Percentiles rank a stretch among this genome's conserved stretches.
Evolutionary conservation across 305 asterid species (phyloP).

Genomic region (Euphrasia arctica): DNA sequence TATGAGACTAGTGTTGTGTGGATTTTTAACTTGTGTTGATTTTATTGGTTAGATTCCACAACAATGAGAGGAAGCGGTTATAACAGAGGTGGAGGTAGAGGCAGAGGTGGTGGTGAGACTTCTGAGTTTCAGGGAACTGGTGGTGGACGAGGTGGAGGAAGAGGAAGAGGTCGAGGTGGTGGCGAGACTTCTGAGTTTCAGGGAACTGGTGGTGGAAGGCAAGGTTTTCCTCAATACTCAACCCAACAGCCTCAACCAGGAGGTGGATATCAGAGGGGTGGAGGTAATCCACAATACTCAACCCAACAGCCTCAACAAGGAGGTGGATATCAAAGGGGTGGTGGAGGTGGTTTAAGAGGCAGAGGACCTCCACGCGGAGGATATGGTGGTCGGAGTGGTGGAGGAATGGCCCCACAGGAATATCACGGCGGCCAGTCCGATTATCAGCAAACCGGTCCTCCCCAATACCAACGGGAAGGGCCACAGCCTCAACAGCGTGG

Average conservation of each 20-base stretch:
- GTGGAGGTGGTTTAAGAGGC: constrained; percentile 61
- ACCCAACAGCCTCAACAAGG: constrained; percentile 36
- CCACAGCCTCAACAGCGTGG: constrained; percentile 37
- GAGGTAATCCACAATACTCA: constrained; percentile 37
- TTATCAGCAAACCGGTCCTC: constrained; percentile 43
- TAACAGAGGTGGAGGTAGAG: constrained; percentile 20
- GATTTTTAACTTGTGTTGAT: neutral
- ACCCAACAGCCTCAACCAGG: constrained; percentile 36
- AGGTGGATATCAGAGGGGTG: constrained; percentile 48
- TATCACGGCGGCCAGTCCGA: constrained; percentile 42
- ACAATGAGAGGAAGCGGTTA: constrained; percentile 39
- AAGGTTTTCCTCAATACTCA: constrained; percentile 29
- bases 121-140: constrained; percentile 45
- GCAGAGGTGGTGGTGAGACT: constrained; percentile 45
- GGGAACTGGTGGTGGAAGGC: constrained; percentile 41
- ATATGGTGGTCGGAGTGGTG: constrained; percentile 47
- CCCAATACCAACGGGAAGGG: constrained; percentile 43
- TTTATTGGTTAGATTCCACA: constrained; percentile 27
- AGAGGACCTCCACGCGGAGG: constrained; percentile 59
- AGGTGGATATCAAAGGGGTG: constrained; percentile 46
- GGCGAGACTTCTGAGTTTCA: no score
- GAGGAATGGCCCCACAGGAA: constrained; percentile 47
- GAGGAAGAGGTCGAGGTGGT: no score
- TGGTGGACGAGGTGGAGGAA: no score
- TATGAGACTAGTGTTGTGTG: neutral